Conservation (phyloP, 1,284 basidiomycete genomes). For the Pseudozyma sp. region DNA sequence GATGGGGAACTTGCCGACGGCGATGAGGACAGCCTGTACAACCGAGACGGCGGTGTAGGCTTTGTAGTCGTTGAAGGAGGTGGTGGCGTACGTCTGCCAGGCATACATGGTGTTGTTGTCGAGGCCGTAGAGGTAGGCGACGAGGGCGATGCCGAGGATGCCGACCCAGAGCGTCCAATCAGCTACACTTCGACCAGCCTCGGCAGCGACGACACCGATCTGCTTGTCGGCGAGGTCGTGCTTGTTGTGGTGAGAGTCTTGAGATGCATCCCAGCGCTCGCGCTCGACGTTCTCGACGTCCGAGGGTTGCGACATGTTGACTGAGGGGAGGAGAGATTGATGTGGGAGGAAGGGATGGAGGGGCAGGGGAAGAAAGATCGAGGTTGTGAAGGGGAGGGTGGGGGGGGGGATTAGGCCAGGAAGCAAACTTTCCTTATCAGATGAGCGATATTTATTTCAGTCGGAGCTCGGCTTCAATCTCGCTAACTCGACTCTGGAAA, state of each 20-base stretch:
- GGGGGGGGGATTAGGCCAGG: neutral
- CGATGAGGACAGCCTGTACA: slow-evolving; percentile 64
- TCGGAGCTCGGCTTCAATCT: neutral
- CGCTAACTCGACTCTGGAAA: no score
- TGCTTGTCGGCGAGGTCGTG: slow-evolving; percentile 38
- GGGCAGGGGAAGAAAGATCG: neutral
- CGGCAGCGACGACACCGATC: slow-evolving; percentile 55
- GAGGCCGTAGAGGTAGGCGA: slow-evolving; percentile 56
- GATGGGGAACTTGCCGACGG: slow-evolving; percentile 66
- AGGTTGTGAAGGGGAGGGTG: neutral
- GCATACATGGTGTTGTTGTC: slow-evolving; percentile 63
- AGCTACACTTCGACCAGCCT: slow-evolving; percentile 52
- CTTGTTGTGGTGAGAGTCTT: slow-evolving; percentile 8
- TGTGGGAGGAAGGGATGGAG: neutral
- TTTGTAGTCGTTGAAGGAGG: slow-evolving; percentile 28
- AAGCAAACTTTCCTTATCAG: slow-evolving; percentile 21
- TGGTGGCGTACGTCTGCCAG: slow-evolving; percentile 44
- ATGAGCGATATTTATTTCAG: slow-evolving; percentile 9
- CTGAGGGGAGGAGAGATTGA: neutral
- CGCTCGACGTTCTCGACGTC: slow-evolving; percentile 33
- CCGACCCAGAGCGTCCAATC: slow-evolving; percentile 59
- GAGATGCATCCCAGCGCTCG: slow-evolving; percentile 17
- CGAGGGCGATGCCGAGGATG: slow-evolving; percentile 56
- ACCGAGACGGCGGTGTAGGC: slow-evolving; percentile 53
- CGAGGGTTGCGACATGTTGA: slow-evolving; percentile 30